Evolutionary conservation across 2,329 filamentous ascomycete species (phyloP), one percentile per base, ranked within the genome.

Genomic region (Colletotrichum spinosum): DNA sequence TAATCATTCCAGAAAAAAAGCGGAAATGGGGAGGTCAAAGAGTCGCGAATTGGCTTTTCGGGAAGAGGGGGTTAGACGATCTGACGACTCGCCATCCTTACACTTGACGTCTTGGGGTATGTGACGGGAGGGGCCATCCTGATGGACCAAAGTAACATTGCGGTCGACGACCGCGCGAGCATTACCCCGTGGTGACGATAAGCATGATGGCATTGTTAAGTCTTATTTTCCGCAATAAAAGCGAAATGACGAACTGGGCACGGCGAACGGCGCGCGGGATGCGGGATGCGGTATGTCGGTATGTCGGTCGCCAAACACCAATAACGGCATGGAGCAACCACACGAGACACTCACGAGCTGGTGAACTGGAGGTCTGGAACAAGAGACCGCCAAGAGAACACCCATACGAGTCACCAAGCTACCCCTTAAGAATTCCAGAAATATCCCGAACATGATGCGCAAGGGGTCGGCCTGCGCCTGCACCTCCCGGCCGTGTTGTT

Each of bases 21-120:
- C 42, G 44, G 39, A 25, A 25, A 46, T 10, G 44, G 37, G 25
- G 55, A 58, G 55, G 55, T 58, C 55, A 58, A 50, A 51, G 46
- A 50, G 46, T n/a, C 46, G 38, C 46, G n/a, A 51, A 51, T 51
- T 58, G 55, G 46, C 55, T 58, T 51, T 51, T 55, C 34, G 54
- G 12, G 15, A n/a, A 45, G 42, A 8, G 13, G 42, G 13, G 13
- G 15, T 38, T 33, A 38, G 35, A 33, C 34, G 41, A 17, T n/a
- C 53, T 33, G 46, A 7, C 13, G 17, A 42, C 51, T 38, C 52
- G 44, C 54, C 54, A 39, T 56, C 42, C 54, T 46, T 37, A 55
- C 52, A 34, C 39, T 45, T 55, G 12, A 13, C 38, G 39, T 44
- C 55, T 50, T 39, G 33, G 49, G 35, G 41, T 25, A 39, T 42